Percentiles rank a stretch among this genome's conserved stretches.
phyloP scores from a whole-genome alignment of 768 basidiomycete species.

The Vishniacozyma victoriae region DNA sequence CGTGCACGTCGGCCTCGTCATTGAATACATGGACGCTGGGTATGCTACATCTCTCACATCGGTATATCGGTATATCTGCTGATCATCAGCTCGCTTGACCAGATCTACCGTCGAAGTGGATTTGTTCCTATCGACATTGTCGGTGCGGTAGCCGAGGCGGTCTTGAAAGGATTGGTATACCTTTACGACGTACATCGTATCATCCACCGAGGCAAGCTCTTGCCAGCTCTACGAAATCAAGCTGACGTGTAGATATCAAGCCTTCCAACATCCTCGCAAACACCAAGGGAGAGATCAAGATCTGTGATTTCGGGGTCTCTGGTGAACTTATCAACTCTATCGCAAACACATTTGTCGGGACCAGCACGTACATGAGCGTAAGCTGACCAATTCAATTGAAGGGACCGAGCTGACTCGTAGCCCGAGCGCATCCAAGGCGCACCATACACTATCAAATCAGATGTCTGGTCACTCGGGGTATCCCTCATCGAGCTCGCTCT shows the following conservation, averaged over 20 bases:
- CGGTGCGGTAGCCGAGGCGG: constrained; percentile 87
- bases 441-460: constrained; percentile 96
- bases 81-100: constrained; percentile 68
- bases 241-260: constrained; percentile 75
- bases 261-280: constrained; percentile 96
- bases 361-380: constrained; percentile 99
- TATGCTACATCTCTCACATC: constrained; percentile 15
- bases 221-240: background rate
- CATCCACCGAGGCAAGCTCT: constrained; percentile 83
- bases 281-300: constrained; percentile 92
- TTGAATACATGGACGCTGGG: constrained; percentile 63
- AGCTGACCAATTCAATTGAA: constrained; percentile 27
- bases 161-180: constrained; percentile 90
- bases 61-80: background rate
- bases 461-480: constrained; percentile 98
- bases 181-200: constrained; percentile 83
- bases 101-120: constrained; percentile 93
- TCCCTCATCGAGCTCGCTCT: constrained; percentile 93
- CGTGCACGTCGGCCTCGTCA: constrained; percentile 98
- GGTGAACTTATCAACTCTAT: constrained; percentile 98
- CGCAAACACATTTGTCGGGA: constrained; percentile 98
- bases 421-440: constrained; percentile 99
- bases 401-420: constrained; percentile 50
- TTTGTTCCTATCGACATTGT: constrained; percentile 89
- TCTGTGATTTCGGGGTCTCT: constrained; percentile 98